A percentile compares a stretch with the other conserved stretches of the same genome.
Conservation (phyloP, 305 asterid species). For the Fraxinus greggii region DNA sequence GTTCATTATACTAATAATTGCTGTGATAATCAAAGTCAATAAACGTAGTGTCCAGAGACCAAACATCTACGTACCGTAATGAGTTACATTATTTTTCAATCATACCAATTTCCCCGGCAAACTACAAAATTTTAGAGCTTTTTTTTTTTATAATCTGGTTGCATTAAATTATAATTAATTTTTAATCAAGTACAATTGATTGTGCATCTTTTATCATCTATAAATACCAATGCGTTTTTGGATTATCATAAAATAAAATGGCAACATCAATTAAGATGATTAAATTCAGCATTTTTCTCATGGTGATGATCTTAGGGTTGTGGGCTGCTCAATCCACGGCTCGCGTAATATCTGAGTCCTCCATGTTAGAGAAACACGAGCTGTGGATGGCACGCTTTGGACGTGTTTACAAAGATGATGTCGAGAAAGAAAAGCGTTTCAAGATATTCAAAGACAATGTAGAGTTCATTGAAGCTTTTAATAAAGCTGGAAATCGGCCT, state of each 20-base stretch:
- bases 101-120: conserved; percentile 23
- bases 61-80: conserved; percentile 14
- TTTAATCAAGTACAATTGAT: background rate
- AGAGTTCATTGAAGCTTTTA: conserved; percentile 37
- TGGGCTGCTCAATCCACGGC: conserved; percentile 26
- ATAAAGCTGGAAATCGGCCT: conserved; percentile 28
- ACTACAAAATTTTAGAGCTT: background rate
- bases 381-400: conserved; percentile 40
- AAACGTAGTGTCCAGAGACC: background rate
- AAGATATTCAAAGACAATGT: conserved; percentile 39
- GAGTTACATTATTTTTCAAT: background rate
- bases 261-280: conserved; percentile 6
- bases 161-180: background rate
- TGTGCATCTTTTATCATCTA: background rate
- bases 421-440: conserved; percentile 45
- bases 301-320: conserved; percentile 21
- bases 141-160: background rate
- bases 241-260: conserved; percentile 4
- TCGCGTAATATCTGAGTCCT: conserved; percentile 19
- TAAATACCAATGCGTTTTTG: conserved; percentile 12
- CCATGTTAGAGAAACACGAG: conserved; percentile 40
- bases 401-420: conserved; percentile 29
- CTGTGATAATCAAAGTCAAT: background rate
- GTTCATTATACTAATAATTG: background rate
- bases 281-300: conserved; percentile 17